A percentile compares a stretch with the other conserved stretches of the same genome.
These are phyloP conservation scores for apple (Malus domestica) DNA, from an alignment of 306 rosid species.

Conservation along the genomic window ASM211411v1 NC_041803.1:2449501-2450000, in stretches of 20 bases:
- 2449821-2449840: no score
- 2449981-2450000: no score
- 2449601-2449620: constrained; percentile 57
- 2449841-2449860: background rate
- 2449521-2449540: no score
- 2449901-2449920: no score
- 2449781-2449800: no score
- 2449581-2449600: constrained; percentile 82
- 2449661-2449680: constrained; percentile 70
- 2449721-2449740: constrained; percentile 45
- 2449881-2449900: no score
- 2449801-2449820: background rate
- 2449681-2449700: constrained; percentile 57
- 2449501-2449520: no score
- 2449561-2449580: constrained; percentile 55
- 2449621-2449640: constrained; percentile 50
- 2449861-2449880: no score
- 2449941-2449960: no score
- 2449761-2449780: constrained; percentile 28
- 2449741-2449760: constrained; percentile 39
- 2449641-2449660: constrained; percentile 69
- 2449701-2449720: constrained; percentile 53
- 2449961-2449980: rapidly evolving
- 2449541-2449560: no score
- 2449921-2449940: no score